Evolutionary conservation across 441 rosid species (phyloP), one percentile per base, ranked within the genome.

Genomic region (Daphne laureola): DNA sequence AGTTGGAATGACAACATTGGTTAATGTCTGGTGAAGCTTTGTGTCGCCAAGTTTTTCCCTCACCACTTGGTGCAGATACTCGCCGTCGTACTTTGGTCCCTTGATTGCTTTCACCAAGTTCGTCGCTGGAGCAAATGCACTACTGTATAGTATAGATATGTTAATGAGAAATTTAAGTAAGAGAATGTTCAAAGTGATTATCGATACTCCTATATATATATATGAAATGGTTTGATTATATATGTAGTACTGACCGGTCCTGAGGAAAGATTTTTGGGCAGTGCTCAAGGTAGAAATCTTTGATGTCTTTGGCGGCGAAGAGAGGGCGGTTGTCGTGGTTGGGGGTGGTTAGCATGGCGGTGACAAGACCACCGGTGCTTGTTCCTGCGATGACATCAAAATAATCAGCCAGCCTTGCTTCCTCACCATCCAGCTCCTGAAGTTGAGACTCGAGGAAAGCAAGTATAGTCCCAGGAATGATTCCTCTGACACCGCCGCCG

Each of bases 401-500:
- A 58, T 80, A 78, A 47, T 77, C 83, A 1, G 79, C 79, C 27
- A 80, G 61, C 54, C 86, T 77, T 9, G 70, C 81, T 15, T 75
- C 66, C 59, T 68, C 58, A 1, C 86, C 86, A 5, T 80, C 86
- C 54, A 77, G 46, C 67, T 73, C 90, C 82, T 80, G 84, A 62
- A 80, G 84, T 56, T 78, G 72, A n/a, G 86, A 68, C 53, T 83
- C 90, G 9, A 83, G 63, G 27, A 80, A 80, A 43, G 60, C 64
- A 18, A 83, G 82, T 15, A 83, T 76, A 15, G 58, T 68, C 17
- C 67, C 82, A 0, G 84, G 90, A 44, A 83, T 76, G 14, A 83
- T 21, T 43, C 90, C 90, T 78, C 90, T 62, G 18, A 83, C 68
- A 2, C 84, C 86, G 14, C 90, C 90, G 5, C 90, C 86, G 16